Percentiles rank a stretch among this genome's conserved stretches.
Conservation (phyloP, 768 basidiomycete genomes). For the Termitomyces sp. region DNA sequence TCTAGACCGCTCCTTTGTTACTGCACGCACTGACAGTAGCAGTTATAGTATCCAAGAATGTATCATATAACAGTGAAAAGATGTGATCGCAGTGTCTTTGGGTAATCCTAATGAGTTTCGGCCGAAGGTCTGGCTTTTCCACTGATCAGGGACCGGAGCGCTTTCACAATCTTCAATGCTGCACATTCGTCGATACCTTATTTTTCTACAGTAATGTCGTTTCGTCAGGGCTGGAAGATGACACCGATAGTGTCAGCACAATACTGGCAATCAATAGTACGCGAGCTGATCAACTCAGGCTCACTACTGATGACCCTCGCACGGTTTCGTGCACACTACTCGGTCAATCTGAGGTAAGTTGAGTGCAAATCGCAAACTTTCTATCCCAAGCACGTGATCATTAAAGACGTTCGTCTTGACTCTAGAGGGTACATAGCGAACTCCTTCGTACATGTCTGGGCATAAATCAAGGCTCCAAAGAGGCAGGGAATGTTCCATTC, state of each 20-base stretch:
- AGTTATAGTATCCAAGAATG: neutral
- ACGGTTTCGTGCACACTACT: neutral
- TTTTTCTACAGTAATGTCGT: neutral
- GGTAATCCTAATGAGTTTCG: too few relatives aligned
- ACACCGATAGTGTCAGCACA: neutral
- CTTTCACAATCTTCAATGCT: too few relatives aligned
- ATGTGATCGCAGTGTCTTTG: neutral
- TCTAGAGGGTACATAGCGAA: neutral
- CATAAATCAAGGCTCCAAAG: slow-evolving; percentile 54
- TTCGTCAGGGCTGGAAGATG: neutral
- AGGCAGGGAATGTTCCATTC: slow-evolving; percentile 86
- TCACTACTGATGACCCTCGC: neutral
- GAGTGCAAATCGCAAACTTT: neutral
- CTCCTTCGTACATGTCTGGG: neutral
- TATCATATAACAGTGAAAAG: neutral
- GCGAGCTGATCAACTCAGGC: neutral
- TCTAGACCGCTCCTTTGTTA: neutral
- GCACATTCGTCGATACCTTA: too few relatives aligned
- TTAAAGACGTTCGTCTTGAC: slow-evolving; percentile 7
- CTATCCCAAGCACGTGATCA: slow-evolving; percentile 10
- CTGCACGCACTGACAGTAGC: too few relatives aligned
- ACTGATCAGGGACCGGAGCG: neutral
- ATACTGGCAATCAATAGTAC: too few relatives aligned
- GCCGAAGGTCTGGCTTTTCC: too few relatives aligned
- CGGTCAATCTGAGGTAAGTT: neutral